phyloP scores from a whole-genome alignment of 192 early-diverging fungal genomes.

The Rhizophlyctis rosea region DNA sequence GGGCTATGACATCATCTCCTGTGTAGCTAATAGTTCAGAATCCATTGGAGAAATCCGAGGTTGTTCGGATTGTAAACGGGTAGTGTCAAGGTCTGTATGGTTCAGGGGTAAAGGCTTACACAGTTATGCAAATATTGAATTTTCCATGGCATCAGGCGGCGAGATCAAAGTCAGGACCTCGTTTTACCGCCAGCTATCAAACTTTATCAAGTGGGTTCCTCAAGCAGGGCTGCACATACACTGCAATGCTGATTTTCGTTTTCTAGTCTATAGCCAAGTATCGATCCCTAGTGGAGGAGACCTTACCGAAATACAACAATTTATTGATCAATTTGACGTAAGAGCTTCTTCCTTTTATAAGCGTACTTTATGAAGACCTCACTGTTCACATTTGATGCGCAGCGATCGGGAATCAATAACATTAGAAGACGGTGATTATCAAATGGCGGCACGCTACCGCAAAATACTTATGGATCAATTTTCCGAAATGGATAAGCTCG shows the following conservation, averaged over 20 bases:
- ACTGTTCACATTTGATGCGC: not conserved
- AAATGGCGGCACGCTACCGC: constrained; percentile 34
- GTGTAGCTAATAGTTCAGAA: no score
- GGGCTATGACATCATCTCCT: no score
- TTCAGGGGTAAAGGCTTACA: no score
- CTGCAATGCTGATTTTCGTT: constrained; percentile 6
- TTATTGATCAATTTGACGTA: constrained; percentile 38
- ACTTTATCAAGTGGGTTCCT: constrained; percentile 17
- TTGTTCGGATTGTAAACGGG: constrained; percentile 35
- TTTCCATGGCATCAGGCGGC: no score
- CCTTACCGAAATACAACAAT: constrained; percentile 44
- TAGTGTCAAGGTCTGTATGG: constrained; percentile 30
- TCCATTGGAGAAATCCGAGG: constrained; percentile 22
- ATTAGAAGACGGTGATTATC: constrained; percentile 41
- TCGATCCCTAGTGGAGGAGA: constrained; percentile 29
- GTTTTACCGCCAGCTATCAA: constrained; percentile 8
- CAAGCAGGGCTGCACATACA: not conserved
- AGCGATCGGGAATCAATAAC: constrained; percentile 22
- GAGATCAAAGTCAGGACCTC: not conserved
- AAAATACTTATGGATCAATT: constrained; percentile 49
- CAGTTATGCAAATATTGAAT: no score
- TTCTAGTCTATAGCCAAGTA: constrained; percentile 28
- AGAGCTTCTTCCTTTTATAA: constrained; percentile 8
- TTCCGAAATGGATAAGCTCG: constrained; percentile 44
- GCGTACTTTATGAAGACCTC: not conserved